These are phyloP conservation scores for Backusella parvicylindrica DNA, from an alignment of 192 early-diverging fungal genomes.

Conservation along the genomic window DNA sequence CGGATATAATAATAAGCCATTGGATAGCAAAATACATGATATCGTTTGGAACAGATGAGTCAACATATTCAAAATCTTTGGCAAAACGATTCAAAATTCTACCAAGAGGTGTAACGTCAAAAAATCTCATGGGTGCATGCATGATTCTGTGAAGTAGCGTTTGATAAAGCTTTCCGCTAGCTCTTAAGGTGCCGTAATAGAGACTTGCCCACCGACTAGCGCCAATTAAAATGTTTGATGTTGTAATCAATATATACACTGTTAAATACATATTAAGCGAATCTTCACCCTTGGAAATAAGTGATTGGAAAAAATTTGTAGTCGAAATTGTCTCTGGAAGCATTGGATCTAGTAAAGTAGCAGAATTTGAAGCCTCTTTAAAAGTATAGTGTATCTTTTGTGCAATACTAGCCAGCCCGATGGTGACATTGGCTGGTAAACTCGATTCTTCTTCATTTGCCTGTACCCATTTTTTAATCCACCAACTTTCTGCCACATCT, in stretches of 20 bases:
- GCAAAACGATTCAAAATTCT: slow-evolving; percentile 87
- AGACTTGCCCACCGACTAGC: slow-evolving; percentile 22
- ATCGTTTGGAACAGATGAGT: slow-evolving; percentile 51
- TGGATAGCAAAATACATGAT: slow-evolving; percentile 47
- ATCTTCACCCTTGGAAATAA: background rate
- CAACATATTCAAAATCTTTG: slow-evolving; percentile 80
- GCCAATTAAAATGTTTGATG: slow-evolving; percentile 26
- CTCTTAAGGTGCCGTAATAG: slow-evolving; percentile 48
- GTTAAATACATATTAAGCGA: slow-evolving; percentile 48
- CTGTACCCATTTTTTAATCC: slow-evolving; percentile 60
- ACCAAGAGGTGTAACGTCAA: slow-evolving; percentile 81
- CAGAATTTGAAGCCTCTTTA: background rate
- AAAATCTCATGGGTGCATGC: slow-evolving; percentile 78
- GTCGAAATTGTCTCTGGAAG: background rate
- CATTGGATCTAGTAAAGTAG: background rate
- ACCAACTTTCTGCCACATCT: slow-evolving; percentile 55
- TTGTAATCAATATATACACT: slow-evolving; percentile 53
- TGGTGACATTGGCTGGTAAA: background rate
- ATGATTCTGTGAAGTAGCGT: slow-evolving; percentile 53
- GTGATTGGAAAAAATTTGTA: background rate
- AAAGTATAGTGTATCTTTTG: background rate
- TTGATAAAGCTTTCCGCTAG: slow-evolving; percentile 52
- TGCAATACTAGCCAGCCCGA: background rate
- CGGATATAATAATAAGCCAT: slow-evolving; percentile 43
- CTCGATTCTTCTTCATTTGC: background rate